phyloP scores from a whole-genome alignment of 2,329 filamentous ascomycete genomes.

The Alternaria solani region DNA sequence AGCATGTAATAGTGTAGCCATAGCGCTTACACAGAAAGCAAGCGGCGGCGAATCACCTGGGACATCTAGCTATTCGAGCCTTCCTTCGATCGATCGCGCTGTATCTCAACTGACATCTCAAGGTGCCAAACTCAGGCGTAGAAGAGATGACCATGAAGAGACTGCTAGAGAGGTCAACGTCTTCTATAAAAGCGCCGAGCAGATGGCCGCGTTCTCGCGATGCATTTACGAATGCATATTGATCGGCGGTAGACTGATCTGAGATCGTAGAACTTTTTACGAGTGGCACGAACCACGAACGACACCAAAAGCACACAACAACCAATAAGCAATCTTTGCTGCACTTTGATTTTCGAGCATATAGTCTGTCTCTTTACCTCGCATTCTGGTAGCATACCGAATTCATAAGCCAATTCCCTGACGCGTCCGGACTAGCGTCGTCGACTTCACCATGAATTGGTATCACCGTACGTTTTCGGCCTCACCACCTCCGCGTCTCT shows the following conservation, averaged over 20 bases:
- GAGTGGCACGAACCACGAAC: background rate
- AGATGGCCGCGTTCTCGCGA: background rate
- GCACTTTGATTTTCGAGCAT: background rate
- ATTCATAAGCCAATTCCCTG: background rate
- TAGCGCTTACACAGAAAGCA: background rate
- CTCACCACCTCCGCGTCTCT: constrained; percentile 1
- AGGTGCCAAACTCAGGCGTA: background rate
- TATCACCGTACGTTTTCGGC: background rate
- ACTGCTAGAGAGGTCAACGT: background rate
- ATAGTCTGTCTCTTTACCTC: background rate
- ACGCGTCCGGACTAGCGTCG: constrained; percentile 8
- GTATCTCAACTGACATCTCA: background rate
- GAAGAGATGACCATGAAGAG: background rate
- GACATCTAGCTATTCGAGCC: background rate
- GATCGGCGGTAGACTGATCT: background rate
- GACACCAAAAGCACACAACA: background rate
- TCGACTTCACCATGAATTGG: constrained; percentile 13
- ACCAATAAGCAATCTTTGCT: background rate
- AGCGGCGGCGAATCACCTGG: background rate
- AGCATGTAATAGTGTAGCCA: too few species aligned
- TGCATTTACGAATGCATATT: background rate
- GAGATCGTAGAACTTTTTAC: background rate
- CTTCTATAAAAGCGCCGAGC: background rate
- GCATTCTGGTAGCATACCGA: background rate
- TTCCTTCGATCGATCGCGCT: background rate